These are phyloP conservation scores for Kazachstania martiniae DNA, from an alignment of 805 yeast genomes.

Conservation along the genomic window DNA sequence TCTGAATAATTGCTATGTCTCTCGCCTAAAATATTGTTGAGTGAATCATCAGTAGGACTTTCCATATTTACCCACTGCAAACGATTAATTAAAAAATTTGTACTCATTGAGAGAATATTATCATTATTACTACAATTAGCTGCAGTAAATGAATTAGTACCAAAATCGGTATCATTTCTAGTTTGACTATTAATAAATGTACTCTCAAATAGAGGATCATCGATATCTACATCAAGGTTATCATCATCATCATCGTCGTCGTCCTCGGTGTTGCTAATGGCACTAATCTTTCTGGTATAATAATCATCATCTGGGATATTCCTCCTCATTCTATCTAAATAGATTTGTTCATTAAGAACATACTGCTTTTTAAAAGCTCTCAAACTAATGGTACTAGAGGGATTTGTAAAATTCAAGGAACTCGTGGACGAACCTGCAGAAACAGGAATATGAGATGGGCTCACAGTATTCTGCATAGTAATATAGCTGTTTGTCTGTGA, in stretches of 20 bases:
- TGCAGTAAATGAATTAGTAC: constrained; percentile 14
- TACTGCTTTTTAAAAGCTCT: constrained; percentile 22
- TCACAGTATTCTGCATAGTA: not conserved
- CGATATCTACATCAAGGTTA: constrained; percentile 13
- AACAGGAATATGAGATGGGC: constrained; percentile 2
- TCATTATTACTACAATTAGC: constrained; percentile 9
- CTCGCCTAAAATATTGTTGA: constrained; percentile 3
- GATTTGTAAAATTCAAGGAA: constrained; percentile 1
- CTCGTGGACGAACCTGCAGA: constrained; percentile 4
- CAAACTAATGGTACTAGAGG: constrained; percentile 2
- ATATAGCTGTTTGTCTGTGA: not conserved
- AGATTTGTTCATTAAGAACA: constrained; percentile 51
- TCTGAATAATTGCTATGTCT: not conserved
- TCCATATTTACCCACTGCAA: constrained; percentile 35
- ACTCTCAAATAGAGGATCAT: constrained; percentile 6
- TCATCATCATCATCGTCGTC: constrained; percentile 27
- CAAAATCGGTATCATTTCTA: constrained; percentile 23
- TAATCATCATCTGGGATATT: constrained; percentile 63
- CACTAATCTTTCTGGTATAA: constrained; percentile 54
- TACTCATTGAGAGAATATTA: constrained; percentile 18
- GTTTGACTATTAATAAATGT: not conserved
- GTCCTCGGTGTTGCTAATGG: constrained; percentile 5
- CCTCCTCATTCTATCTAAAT: constrained; percentile 50
- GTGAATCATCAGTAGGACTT: constrained; percentile 20
- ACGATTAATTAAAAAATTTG: constrained; percentile 16